Evolutionary conservation across 192 early-diverging fungal genomes (phyloP), one percentile per base, ranked within the genome.

Genomic region (Chytriomyces sp.): DNA sequence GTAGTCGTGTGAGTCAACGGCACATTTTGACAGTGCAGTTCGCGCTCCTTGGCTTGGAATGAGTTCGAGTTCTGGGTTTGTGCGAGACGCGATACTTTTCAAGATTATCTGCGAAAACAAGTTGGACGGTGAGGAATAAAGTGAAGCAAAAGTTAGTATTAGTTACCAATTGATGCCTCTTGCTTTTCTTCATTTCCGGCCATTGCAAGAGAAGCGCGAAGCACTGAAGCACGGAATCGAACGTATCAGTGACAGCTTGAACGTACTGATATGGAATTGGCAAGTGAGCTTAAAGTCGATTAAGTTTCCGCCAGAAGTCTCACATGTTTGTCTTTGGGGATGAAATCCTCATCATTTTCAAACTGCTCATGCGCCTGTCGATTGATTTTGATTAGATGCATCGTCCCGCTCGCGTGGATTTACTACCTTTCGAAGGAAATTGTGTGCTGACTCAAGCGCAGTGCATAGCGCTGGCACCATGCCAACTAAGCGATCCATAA

Each of bases 181-280:
- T 26, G 66, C 49, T 47, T 16, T 35, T 65, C 18, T 47, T 64
- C 23, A 75, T 50, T 13, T 64, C 45, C 16, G 44, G 10, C 73
- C 73, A 75, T 43, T 75, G 62, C 23, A 75, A 50, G 18, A 75
- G 9, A 6, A 65, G 26, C 61, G 28, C 50, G 60, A 75, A 75
- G 61, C 73, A 75, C 23, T 64, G 45, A 10, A 75, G 7, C 46
- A 75, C 47, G 13, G 46, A 24, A 53, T 75, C 73, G 45, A 50
- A 75, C 7, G 44, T 45, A 6, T 50, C 26, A 10, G 45, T 65
- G n/a, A 75, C 10, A 16, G 45, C 47, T n/a, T 66, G 10, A 50
- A 75, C 44, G 28, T 68, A 47, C 44, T 68, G 13, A 35, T 35
- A 35, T 35, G 35, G 35, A 35, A 35, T 35, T 35, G 35, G 35